These are phyloP conservation scores for Aspergillus sp. DNA, from an alignment of 2,329 filamentous ascomycete genomes.

Conservation along the genomic window DNA sequence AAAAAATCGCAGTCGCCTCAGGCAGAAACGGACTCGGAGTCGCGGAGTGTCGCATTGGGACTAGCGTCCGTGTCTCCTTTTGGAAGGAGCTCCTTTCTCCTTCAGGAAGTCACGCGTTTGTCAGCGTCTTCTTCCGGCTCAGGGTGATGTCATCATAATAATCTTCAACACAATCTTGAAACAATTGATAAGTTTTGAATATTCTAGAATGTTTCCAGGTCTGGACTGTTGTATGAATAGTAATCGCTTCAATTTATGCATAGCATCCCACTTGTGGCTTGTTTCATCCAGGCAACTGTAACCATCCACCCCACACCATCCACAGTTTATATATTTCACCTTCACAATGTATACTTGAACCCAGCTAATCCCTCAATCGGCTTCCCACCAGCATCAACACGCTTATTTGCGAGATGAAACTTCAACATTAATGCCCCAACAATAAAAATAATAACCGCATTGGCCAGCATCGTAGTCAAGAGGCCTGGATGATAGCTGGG, in stretches of 20 bases:
- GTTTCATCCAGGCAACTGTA: too few species aligned
- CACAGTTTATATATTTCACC: neutral
- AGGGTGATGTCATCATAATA: neutral
- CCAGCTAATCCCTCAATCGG: slow-evolving; percentile 7
- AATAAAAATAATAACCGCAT: slow-evolving; percentile 14
- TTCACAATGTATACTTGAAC: slow-evolving; percentile 8
- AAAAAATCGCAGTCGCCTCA: too few species aligned
- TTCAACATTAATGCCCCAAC: neutral
- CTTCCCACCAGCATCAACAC: slow-evolving; percentile 10
- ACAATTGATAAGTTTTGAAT: too few species aligned
- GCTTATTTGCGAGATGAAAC: slow-evolving; percentile 6
- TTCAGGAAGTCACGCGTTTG: neutral
- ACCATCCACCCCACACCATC: too few species aligned
- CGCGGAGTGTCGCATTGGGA: neutral
- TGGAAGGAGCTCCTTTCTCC: neutral
- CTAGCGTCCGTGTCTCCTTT: neutral
- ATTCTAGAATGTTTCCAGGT: too few species aligned
- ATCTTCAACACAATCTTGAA: too few species aligned
- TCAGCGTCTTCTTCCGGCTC: neutral
- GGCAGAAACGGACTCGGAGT: neutral
- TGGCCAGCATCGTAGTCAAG: slow-evolving; percentile 13
- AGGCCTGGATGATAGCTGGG: slow-evolving; percentile 15
- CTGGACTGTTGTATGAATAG: too few species aligned
- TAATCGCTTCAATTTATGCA: too few species aligned
- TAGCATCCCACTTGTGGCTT: too few species aligned